Base-by-base conservation (phyloP, 139 green algal species). In the Chlorella sp. region DNA sequence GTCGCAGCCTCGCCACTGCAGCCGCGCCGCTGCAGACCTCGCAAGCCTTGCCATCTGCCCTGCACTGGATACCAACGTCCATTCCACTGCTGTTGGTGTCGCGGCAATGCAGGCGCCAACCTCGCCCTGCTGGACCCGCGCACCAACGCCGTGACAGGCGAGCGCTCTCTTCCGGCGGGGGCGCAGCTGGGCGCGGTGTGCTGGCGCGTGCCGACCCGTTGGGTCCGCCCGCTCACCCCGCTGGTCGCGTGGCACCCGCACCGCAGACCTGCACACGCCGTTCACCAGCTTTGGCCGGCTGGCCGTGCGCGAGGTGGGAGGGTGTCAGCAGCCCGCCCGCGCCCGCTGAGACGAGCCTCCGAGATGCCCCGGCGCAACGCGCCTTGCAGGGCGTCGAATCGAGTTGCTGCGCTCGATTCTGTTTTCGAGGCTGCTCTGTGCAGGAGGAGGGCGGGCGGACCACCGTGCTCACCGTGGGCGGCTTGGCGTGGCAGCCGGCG, bases 401-500 rank as follows among this genome's bases (percentile, higher is more conserved):
- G n/a, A n/a, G n/a, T n/a, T n/a, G n/a, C n/a, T n/a, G n/a, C n/a
- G n/a, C n/a, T n/a, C n/a, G n/a, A n/a, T n/a, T n/a, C n/a, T n/a
- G n/a, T n/a, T n/a, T n/a, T n/a, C n/a, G n/a, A n/a, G n/a, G n/a
- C n/a, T n/a, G n/a, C n/a, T n/a, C n/a, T n/a, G n/a, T n/a, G n/a
- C n/a, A n/a, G 14, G 14, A 55, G 46, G 46, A 55, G 14, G 46
- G 46, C 14, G 46, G 17, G 14, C 46, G 46, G 14, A 55, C 17
- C 46, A 55, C 46, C 46, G 42, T 86, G 31, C 73, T 71, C 36
- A 67, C 62, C 2, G 25, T 67, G 21, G 83, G 76, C 8, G 74
- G 79, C 38, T 81, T 64, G 12, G 35, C 83, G 9, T 67, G 63
- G 40, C 76, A 80, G 77, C 67, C 83, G 17, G 50, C 73, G 8